These are phyloP conservation scores for Zelonia costaricensis DNA, from an alignment of 208 protist genomes.

Conservation along the genomic window DNA sequence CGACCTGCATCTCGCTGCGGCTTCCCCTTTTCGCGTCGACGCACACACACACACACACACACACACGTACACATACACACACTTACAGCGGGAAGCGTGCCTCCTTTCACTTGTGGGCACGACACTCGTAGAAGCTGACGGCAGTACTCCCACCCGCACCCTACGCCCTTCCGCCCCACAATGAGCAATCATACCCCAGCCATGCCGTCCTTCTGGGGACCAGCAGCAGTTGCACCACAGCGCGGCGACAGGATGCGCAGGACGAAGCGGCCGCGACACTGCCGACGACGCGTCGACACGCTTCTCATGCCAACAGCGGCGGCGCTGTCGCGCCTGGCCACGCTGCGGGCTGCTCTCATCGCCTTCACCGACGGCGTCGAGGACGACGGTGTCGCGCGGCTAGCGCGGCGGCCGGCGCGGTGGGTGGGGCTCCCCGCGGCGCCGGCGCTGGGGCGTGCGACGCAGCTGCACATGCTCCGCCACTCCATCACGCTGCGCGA, in stretches of 20 bases:
- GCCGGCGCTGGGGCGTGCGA: constrained; percentile 6
- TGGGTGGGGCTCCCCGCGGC: constrained; percentile 11
- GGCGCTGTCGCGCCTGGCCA: not conserved
- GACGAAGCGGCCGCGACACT: not conserved
- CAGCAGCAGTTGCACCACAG: too few relatives aligned
- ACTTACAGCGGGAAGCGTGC: not conserved
- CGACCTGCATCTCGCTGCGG: not conserved
- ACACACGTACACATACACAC: not conserved
- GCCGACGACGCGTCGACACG: not conserved
- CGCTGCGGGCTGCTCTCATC: not conserved
- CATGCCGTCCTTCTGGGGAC: too few relatives aligned
- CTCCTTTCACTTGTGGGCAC: not conserved
- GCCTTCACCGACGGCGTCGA: constrained; percentile 1
- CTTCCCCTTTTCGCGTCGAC: not conserved
- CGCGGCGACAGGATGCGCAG: not conserved
- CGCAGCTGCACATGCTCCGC: constrained; percentile 11
- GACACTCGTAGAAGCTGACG: too few relatives aligned
- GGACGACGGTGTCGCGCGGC: not conserved
- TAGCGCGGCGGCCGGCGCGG: not conserved
- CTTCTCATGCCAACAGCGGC: constrained; percentile 2
- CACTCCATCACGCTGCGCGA: not conserved
- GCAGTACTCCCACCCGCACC: too few relatives aligned
- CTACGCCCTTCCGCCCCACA: too few relatives aligned
- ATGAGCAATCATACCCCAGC: too few relatives aligned
- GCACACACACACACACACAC: not conserved